These are phyloP conservation scores for Lactuca saligna DNA, from an alignment of 129 eudicot species.

Conservation along the genomic window DNA sequence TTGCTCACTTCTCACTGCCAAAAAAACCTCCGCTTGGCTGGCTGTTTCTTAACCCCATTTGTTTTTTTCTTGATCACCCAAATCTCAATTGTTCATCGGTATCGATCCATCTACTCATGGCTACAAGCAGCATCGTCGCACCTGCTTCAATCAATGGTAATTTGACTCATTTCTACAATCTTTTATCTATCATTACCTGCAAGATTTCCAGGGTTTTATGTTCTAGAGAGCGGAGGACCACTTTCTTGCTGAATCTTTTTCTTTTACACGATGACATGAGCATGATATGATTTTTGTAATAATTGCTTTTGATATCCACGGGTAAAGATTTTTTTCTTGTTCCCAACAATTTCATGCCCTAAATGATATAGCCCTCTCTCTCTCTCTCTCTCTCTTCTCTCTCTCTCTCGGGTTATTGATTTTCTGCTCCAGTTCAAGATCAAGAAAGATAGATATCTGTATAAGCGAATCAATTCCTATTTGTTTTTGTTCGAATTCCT, in stretches of 20 bases:
- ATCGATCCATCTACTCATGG: conserved; percentile 33
- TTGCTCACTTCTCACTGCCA: conserved; percentile 13
- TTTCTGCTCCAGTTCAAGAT: conserved; percentile 1
- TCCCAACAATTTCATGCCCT: conserved; percentile 17
- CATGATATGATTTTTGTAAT: conserved; percentile 6
- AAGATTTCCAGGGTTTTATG: not conserved
- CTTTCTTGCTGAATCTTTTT: not conserved
- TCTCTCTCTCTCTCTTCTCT: not conserved
- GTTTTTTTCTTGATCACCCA: conserved; percentile 11
- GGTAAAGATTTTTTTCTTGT: conserved; percentile 4
- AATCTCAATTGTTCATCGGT: not conserved
- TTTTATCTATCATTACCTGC: not conserved
- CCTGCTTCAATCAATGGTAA: conserved; percentile 61
- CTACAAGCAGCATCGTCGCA: conserved; percentile 34
- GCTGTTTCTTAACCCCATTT: conserved; percentile 25
- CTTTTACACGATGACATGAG: not conserved
- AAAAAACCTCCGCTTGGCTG: conserved; percentile 16
- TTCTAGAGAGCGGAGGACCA: not conserved
- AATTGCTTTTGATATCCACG: not conserved
- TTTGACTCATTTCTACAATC: not conserved
- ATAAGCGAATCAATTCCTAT: not conserved
- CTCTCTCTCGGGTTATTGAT: not conserved
- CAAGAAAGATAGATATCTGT: not conserved
- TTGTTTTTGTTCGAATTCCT: not conserved
- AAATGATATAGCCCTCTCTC: not conserved